A percentile compares a stretch with the other conserved stretches of the same genome.
Evolutionary conservation across 352 stramenopile genomes (phyloP).

Genomic region (Globisporangium cylindrosporum): DNA sequence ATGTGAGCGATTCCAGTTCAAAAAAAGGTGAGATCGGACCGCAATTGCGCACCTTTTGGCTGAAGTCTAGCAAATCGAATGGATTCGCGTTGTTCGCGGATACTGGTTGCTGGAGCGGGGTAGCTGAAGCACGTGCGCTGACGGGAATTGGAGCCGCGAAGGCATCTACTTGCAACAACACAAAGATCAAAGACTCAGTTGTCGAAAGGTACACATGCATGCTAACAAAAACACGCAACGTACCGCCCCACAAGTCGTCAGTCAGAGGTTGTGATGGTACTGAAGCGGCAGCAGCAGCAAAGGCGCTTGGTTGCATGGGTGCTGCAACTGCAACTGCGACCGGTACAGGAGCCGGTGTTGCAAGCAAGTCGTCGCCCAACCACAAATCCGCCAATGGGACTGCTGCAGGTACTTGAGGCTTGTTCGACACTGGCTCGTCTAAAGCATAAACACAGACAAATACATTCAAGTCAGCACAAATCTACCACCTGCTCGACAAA

Average conservation of each 20-base stretch:
- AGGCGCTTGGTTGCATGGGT: not conserved
- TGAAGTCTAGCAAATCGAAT: conserved; percentile 39
- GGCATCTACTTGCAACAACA: not conserved
- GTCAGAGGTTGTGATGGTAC: conserved; percentile 6
- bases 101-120: not conserved
- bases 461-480: not conserved
- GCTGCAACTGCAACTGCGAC: too few species aligned
- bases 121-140: too few species aligned
- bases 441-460: not conserved
- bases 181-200: not conserved
- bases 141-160: conserved; percentile 1
- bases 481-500: not conserved
- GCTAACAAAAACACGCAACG: not conserved
- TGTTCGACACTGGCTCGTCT: conserved; percentile 21
- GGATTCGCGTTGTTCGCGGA: conserved; percentile 27
- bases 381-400: conserved; percentile 15
- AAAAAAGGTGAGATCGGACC: not conserved
- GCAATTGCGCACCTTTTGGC: conserved; percentile 27
- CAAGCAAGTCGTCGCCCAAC: conserved; percentile 9
- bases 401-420: not conserved
- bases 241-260: conserved; percentile 19
- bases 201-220: not conserved
- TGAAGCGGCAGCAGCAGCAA: not conserved
- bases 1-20: not conserved
- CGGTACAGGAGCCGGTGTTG: not conserved